A percentile compares a stretch with the other conserved stretches of the same genome.
Conservation (phyloP, 2,329 filamentous ascomycete species). For the Thelonectria discophora region DNA sequence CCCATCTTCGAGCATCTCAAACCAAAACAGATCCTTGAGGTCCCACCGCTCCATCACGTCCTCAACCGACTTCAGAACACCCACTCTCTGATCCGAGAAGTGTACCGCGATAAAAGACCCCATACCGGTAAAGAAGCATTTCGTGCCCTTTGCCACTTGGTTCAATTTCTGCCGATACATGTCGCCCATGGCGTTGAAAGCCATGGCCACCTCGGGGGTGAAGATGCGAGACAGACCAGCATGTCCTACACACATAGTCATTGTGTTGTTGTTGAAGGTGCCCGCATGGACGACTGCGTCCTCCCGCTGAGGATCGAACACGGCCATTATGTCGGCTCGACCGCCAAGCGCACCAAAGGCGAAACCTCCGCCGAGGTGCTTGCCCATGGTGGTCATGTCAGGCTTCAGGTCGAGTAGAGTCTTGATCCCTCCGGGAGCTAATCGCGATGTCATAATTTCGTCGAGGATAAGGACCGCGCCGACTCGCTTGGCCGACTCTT, state of each 20-base stretch:
- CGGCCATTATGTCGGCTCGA: constrained; percentile 59
- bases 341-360: constrained; percentile 71
- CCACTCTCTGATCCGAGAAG: neutral
- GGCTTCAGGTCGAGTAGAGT: constrained; percentile 53
- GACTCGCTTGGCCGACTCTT: constrained; percentile 42
- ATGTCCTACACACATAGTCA: constrained; percentile 55
- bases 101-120: neutral
- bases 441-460: constrained; percentile 71
- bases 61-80: neutral
- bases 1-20: constrained; percentile 12
- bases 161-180: constrained; percentile 2
- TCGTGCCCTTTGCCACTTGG: neutral
- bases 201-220: neutral
- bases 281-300: constrained; percentile 55
- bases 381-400: constrained; percentile 67
- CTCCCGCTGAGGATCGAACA: constrained; percentile 53
- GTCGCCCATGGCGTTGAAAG: constrained; percentile 5
- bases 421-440: constrained; percentile 57
- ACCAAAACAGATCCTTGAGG: constrained; percentile 15
- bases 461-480: constrained; percentile 68
- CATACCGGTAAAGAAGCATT: constrained; percentile 2
- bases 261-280: constrained; percentile 69
- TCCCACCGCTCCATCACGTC: constrained; percentile 6
- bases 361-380: constrained; percentile 69
- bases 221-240: constrained; percentile 3